Evolutionary conservation across 1,139 yeast species (phyloP), one percentile per base, ranked within the genome.

Genomic region (Blastobotrys ciferrii): DNA sequence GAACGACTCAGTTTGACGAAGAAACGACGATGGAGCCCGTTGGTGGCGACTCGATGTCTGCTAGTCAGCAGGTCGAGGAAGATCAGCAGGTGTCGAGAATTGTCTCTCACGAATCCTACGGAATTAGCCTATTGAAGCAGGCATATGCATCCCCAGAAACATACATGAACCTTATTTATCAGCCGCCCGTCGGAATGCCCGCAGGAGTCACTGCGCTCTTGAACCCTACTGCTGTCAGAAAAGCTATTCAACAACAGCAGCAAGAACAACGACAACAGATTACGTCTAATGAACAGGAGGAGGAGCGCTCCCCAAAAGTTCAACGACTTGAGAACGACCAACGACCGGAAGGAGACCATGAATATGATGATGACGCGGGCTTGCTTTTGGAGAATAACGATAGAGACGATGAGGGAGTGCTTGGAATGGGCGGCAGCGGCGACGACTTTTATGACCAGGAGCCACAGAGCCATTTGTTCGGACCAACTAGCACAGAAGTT

Each of bases 331-430:
- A 39, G 14, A 23, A 39, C 2, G 54, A 50, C 33, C 40, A 36
- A 13, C 28, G 15, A 36, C 25, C 19, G 63, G 69, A 70, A 28
- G 54, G 51, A 32, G 53, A 50, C 23, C 53, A 51, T 7, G 53
- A 47, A 6, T 52, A 47, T 18, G 57, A 51, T 14, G 49, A 50
- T 12, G 57, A 53, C 9, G 58, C 52, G 9, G 54, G 49, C 13
- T 51, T 46, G 9, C 58, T 51, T n/a, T 46, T 57, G 6, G 51
- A 49, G 18, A 45, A 35, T 17, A 33, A 40, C 18, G 36, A 48
- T 2, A 47, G 41, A 2, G 62, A n/a, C n/a, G n/a, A 60, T 35
- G 35, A 50, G 9, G 28, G 28, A 23, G 28, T 50, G 50, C 14
- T 25, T 35, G 46, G 31, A 20, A 37, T 38, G 28, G 36, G 17